Base-by-base conservation (phyloP, 2,329 filamentous ascomycete species). In the Monosporascus sp. region DNA sequence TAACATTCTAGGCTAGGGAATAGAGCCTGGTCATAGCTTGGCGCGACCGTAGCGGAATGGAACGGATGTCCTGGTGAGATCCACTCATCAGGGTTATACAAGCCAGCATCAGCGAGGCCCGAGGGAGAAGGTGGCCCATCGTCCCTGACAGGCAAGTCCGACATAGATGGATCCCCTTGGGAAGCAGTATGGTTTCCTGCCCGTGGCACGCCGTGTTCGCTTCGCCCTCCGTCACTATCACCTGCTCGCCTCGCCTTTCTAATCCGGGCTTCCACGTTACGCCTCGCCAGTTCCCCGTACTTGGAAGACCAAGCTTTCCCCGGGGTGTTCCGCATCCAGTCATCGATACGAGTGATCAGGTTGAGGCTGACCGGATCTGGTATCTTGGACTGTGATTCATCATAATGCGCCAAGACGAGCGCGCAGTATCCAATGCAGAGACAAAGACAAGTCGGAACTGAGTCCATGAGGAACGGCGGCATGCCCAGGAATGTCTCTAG, bases 361-460 rank as follows among this genome's bases (percentile, higher is more conserved):
- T 60, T 56, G 38, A 67, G 56, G 16, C 64, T 64, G 31, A 62
- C 56, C 16, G 62, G 56, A 20, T 65, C 61, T 0, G 66, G 56
- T 11, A 69, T 57, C 49, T 61, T 64, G 7, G 66, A 68, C 51
- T 66, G 64, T 7, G 59, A 55, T n/a, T 64, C 59, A 49, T 68
- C 61, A 44, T 67, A 66, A 52, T 69, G 66, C 9, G 66, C 66
- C 27, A 69, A 54, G n/a, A 68, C 57, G 19, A 69, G 56, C 3
- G 64, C 65, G n/a, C 66, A 68, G 51, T 69, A 69, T 19, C 66
- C 66, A 20, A 69, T 65, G 38, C 63, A 66, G 5, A 69, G 64
- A 46, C 63, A 66, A 3, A 64, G 59, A 20, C 63, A 66, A 5
- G 65, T 68, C 16, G 65, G 61, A 9, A 63, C 59, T 8, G 60